Percentiles rank a stretch among this genome's conserved stretches.
These are phyloP conservation scores for Synchytrium microbalum DNA, from an alignment of 371 early-diverging fungal species.

Conservation along the genomic window DNA sequence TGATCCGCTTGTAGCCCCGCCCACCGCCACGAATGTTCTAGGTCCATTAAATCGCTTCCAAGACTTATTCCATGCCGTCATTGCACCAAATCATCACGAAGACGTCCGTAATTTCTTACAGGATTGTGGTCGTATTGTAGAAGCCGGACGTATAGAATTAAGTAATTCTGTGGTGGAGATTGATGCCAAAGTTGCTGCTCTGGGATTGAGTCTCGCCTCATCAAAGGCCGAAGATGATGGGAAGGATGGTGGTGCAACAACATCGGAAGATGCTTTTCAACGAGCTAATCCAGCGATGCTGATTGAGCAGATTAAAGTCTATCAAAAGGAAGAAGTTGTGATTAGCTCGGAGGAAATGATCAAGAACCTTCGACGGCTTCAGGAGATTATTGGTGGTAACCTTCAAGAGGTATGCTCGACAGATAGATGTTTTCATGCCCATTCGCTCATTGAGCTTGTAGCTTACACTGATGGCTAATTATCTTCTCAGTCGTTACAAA, in stretches of 20 bases:
- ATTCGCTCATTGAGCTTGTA: too few species aligned
- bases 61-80: slow-evolving; percentile 28
- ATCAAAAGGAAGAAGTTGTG: slow-evolving; percentile 6
- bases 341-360: slow-evolving; percentile 4
- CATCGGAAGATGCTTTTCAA: neutral
- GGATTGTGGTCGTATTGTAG: slow-evolving; percentile 12
- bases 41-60: slow-evolving; percentile 20
- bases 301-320: slow-evolving; percentile 7
- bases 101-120: slow-evolving; percentile 9
- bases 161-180: slow-evolving; percentile 13
- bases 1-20: slow-evolving; percentile 29
- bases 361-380: slow-evolving; percentile 4
- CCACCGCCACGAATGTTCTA: slow-evolving; percentile 13
- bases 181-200: slow-evolving; percentile 10
- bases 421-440: too few species aligned
- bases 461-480: too few species aligned
- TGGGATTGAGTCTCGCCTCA: neutral
- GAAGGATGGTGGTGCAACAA: neutral
- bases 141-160: slow-evolving; percentile 16
- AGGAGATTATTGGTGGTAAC: slow-evolving; percentile 1
- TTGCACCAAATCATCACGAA: slow-evolving; percentile 14
- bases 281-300: slow-evolving; percentile 5
- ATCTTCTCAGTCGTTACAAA: neutral
- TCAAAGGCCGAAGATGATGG: neutral
- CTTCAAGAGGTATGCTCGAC: neutral